Evolutionary conservation across 1,284 basidiomycete genomes (phyloP), one percentile per base, ranked within the genome.

Genomic region (Leccinum holopus): DNA sequence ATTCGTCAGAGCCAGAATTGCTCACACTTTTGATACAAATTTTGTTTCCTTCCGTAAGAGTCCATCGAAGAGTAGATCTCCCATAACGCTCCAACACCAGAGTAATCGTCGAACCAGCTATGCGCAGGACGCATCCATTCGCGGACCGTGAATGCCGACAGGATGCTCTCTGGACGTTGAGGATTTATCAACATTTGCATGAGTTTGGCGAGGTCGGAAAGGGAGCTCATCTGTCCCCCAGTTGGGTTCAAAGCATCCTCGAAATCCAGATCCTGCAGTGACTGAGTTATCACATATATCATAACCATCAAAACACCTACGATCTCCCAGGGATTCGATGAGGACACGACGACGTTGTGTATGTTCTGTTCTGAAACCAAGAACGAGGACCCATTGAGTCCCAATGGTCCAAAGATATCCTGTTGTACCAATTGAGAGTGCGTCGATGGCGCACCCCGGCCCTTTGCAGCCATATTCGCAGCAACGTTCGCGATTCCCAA

Each of bases 211-310:
- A 82, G 70, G 63, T 84, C 83, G 2, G 75, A 69, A 10, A 84
- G 71, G 0, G 82, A 82, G 62, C 78, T 77, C 67, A 80, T 82
- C 66, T 85, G 83, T 2, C 82, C 83, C 1, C 78, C 82, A 1
- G 80, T 69, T 3, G 82, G 73, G 60, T 83, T 82, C 66, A 70
- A 72, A 0, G 76, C 70, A 58, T 80, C 78, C 18, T 71, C 64
- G 60, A 83, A 78, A 62, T 77, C 75, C 33, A 72, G 65, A 58
- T 82, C 81, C 76, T 82, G 37, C 6, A 10, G 5, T 11, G 37
- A 47, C 11, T 72, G 44, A 62, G 51, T 37, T 5, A 25, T 39
- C 35, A 8, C 5, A 11, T 6, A 56, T 3, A 3, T 47, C 5
- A 59, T 5, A 21, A 4, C 4, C 1, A 14, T 21, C 28, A 47